Percentiles rank a stretch among this genome's conserved stretches.
These are phyloP conservation scores for Gamsiella multidivaricata DNA, from an alignment of 192 early-diverging fungal species.

Conservation along the genomic window DNA sequence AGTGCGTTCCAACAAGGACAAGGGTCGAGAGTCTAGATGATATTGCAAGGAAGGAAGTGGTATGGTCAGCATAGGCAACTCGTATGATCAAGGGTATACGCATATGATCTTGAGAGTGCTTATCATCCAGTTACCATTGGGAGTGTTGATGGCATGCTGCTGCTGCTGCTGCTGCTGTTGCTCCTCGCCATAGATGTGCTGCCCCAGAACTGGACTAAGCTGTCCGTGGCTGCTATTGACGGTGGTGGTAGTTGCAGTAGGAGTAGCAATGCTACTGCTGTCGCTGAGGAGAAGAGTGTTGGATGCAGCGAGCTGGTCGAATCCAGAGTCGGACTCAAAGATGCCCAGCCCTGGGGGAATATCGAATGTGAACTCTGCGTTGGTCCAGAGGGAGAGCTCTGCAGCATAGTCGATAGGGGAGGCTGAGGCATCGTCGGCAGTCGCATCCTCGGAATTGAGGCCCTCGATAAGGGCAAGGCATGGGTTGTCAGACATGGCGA, in stretches of 20 bases:
- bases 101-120: too few species aligned
- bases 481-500: constrained; percentile 35
- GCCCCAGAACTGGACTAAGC: constrained; percentile 2
- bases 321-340: constrained; percentile 55
- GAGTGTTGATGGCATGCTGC: constrained; percentile 7
- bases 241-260: neutral
- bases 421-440: constrained; percentile 55
- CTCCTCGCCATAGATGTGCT: neutral
- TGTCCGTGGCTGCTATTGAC: neutral
- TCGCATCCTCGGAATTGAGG: constrained; percentile 63
- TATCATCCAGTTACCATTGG: too few species aligned
- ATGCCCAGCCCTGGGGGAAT: constrained; percentile 62
- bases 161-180: constrained; percentile 4
- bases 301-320: constrained; percentile 10
- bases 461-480: constrained; percentile 31
- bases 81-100: too few species aligned
- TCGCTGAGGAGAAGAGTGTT: constrained; percentile 8
- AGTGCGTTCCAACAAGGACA: constrained; percentile 46
- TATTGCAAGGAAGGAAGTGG: neutral
- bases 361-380: constrained; percentile 78
- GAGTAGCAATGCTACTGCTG: neutral
- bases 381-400: constrained; percentile 74
- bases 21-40: constrained; percentile 6
- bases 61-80: too few species aligned
- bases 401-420: constrained; percentile 71